Base-by-base conservation (phyloP, 1,284 basidiomycete genomes). In the Cryptococcus sp. region DNA sequence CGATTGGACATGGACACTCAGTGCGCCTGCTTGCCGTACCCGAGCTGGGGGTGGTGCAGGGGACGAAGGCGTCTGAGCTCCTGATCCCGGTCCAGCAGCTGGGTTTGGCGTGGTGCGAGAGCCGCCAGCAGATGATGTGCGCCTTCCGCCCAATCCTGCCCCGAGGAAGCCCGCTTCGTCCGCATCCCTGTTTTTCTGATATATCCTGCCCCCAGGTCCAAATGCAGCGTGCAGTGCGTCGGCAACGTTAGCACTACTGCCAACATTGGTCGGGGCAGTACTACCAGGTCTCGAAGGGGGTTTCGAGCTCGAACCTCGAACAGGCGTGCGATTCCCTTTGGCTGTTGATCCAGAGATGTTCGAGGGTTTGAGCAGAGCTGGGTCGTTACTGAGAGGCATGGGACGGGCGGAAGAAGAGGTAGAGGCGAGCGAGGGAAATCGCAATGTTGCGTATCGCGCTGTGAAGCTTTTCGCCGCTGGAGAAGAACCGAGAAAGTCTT, bases 401-500 rank as follows among this genome's bases (percentile, higher is more conserved):
- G 58, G 15, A 53, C 64, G 64, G 54, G 68, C 53, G 55, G 63
- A 40, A n/a, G 56, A 53, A n/a, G 58, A 54, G 15, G 54, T 52
- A 27, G 52, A 42, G 13, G 62, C 49, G 39, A 73, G 52, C 3
- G 65, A 61, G 1, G 75, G 75, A 59, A 77, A 77, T 39, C 72
- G 70, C 47, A 61, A 53, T 3, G 64, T 47, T 11, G 71, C 52
- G 64, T 80, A 80, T 22, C 65, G 51, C 25, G 61, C 52, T 3
- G 66, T 67, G 58, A 79, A 80, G 15, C 65, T 39, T 56, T 73
- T 73, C 0, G 75, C 67, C 3, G 61, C 27, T 1, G 71, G 63
- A 0, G 67, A 62, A 0, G 74, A 58, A 16, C 76, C 77, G 27
- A 79, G 71, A 39, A 80, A 74, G 53, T 77, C 75, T 75, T 79